These are phyloP conservation scores for Acacia concinna DNA, from an alignment of 331 rosid genomes.

Conservation along the genomic window DNA sequence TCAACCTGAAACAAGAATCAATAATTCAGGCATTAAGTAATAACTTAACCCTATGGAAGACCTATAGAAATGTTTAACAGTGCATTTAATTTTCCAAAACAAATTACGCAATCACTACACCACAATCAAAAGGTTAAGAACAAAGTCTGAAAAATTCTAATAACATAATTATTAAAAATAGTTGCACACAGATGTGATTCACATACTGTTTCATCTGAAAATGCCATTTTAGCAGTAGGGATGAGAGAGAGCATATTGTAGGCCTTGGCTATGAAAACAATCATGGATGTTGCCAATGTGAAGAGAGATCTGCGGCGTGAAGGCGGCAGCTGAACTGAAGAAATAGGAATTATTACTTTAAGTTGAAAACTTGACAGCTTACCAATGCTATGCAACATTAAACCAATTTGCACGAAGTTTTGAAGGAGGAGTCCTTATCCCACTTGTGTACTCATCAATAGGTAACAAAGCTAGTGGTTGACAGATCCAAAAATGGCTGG, in stretches of 20 bases:
- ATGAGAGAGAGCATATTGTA: conserved; percentile 66
- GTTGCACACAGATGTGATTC: conserved; percentile 16
- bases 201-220: conserved; percentile 59
- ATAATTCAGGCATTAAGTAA: background rate
- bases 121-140: background rate
- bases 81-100: background rate
- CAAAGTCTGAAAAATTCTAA: background rate
- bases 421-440: background rate
- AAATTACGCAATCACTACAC: background rate
- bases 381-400: conserved; percentile 28
- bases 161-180: conserved; percentile 6
- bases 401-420: conserved; percentile 18
- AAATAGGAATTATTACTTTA: conserved; percentile 25
- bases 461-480: background rate
- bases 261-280: conserved; percentile 76
- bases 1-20: conserved; percentile 58
- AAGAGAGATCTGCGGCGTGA: conserved; percentile 86
- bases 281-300: conserved; percentile 82
- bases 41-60: conserved; percentile 20
- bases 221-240: conserved; percentile 53
- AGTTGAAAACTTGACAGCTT: conserved; percentile 35
- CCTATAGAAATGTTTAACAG: conserved; percentile 2
- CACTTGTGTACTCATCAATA: background rate
- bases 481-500: background rate
- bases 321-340: conserved; percentile 75